These are phyloP conservation scores for Yamadazyma dushanensis DNA, from an alignment of 1,139 yeast genomes.

Conservation along the genomic window DNA sequence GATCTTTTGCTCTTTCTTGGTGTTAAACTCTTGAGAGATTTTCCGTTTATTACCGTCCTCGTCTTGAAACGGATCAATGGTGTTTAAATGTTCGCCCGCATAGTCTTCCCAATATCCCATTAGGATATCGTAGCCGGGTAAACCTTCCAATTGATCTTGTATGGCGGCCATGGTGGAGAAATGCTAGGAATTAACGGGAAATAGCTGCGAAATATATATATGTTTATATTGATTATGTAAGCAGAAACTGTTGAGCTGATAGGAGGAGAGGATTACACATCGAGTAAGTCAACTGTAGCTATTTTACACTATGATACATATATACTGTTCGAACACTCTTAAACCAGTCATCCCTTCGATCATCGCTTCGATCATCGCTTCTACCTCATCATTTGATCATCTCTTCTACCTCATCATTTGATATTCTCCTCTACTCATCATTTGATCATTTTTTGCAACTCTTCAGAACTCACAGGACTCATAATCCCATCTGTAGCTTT, in stretches of 20 bases:
- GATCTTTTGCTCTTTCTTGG: slow-evolving; percentile 60
- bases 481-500: slow-evolving; percentile 56
- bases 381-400: too few relatives aligned
- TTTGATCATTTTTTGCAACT: slow-evolving; percentile 6
- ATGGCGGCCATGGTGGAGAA: slow-evolving; percentile 12
- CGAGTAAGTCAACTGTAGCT: too few relatives aligned
- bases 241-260: too few relatives aligned
- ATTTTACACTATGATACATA: too few relatives aligned
- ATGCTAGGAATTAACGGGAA: neutral
- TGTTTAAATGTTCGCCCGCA: slow-evolving; percentile 63
- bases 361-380: too few relatives aligned
- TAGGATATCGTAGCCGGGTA: slow-evolving; percentile 59
- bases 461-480: slow-evolving; percentile 20
- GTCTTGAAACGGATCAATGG: slow-evolving; percentile 72
- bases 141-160: slow-evolving; percentile 43
- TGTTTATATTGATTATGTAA: too few relatives aligned
- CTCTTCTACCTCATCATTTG: too few relatives aligned
- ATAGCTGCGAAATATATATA: neutral
- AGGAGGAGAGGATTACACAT: too few relatives aligned
- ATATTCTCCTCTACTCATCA: too few relatives aligned
- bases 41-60: slow-evolving; percentile 55
- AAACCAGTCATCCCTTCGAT: too few relatives aligned
- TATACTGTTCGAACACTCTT: too few relatives aligned
- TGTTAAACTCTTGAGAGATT: slow-evolving; percentile 53
- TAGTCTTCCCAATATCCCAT: slow-evolving; percentile 62